Percentiles rank a stretch among this genome's conserved stretches.
phyloP scores from a whole-genome alignment of 176 grass and related monocot species.

The Rhynchospora breviuscula region DNA sequence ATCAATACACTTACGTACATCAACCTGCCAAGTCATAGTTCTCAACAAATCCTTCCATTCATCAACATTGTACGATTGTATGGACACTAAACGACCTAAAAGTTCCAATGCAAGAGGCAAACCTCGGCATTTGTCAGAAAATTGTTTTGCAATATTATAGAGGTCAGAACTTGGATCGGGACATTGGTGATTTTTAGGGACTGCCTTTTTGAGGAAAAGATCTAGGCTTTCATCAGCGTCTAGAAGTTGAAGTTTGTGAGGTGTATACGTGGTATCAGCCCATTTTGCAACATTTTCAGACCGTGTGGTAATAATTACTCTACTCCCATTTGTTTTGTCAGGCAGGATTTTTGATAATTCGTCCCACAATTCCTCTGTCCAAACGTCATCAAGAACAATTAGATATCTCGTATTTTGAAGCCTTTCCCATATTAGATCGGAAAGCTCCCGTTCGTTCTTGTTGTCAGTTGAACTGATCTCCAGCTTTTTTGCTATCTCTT shows the following conservation, averaged over 20 bases:
- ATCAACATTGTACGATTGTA: background rate
- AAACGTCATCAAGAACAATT: background rate
- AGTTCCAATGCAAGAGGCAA: background rate
- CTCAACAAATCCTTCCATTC: background rate
- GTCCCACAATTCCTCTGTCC: background rate
- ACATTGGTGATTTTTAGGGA: no score
- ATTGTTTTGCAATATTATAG: background rate
- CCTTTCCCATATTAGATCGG: no score
- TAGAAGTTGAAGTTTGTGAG: background rate
- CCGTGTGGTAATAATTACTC: background rate
- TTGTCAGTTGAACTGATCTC: no score
- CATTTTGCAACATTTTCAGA: background rate
- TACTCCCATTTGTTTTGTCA: background rate
- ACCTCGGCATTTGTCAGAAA: background rate
- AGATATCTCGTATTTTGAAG: background rate
- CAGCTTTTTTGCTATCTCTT: no score
- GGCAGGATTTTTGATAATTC: background rate
- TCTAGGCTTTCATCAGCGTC: background rate
- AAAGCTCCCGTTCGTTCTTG: no score
- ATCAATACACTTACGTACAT: background rate
- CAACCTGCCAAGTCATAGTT: background rate
- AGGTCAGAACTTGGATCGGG: background rate
- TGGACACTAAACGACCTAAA: background rate
- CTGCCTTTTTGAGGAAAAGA: no score
- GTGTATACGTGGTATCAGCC: background rate